A percentile compares a stretch with the other conserved stretches of the same genome.
Evolutionary conservation across 2,329 filamentous ascomycete species (phyloP).

Genomic region (Pseudocercospora cruenta): DNA sequence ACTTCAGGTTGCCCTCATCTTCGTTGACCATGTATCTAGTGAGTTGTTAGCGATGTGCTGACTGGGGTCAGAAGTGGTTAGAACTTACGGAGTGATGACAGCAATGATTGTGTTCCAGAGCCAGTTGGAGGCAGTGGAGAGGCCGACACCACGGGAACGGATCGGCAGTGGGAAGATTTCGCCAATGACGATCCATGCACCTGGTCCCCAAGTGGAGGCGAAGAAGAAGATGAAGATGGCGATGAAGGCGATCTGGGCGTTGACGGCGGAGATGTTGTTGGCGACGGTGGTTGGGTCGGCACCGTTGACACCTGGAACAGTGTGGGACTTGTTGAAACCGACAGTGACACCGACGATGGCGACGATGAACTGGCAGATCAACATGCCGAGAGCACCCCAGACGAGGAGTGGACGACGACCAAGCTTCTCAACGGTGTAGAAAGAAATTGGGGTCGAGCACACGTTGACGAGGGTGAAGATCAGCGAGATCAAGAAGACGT

Average conservation of each 20-base stretch:
- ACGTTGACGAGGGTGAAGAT: slow-evolving; percentile 90
- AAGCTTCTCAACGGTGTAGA: slow-evolving; percentile 80
- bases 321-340: slow-evolving; percentile 39
- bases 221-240: slow-evolving; percentile 94
- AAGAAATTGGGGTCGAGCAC: slow-evolving; percentile 80
- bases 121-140: slow-evolving; percentile 90
- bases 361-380: slow-evolving; percentile 84
- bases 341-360: slow-evolving; percentile 64
- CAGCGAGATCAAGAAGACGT: slow-evolving; percentile 81
- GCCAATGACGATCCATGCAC: slow-evolving; percentile 73
- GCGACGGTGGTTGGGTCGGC: slow-evolving; percentile 50
- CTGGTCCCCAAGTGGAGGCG: slow-evolving; percentile 84
- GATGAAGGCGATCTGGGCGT: slow-evolving; percentile 81
- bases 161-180: slow-evolving; percentile 91
- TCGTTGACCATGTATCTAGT: slow-evolving; percentile 63
- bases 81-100: slow-evolving; percentile 51
- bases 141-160: slow-evolving; percentile 81
- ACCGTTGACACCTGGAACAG: slow-evolving; percentile 37
- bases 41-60: slow-evolving; percentile 37
- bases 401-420: slow-evolving; percentile 82
- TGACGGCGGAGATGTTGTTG: slow-evolving; percentile 48
- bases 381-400: slow-evolving; percentile 78
- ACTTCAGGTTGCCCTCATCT: slow-evolving; percentile 57
- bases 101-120: slow-evolving; percentile 61
- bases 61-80: slow-evolving; percentile 52